These are phyloP conservation scores for Mucuna pruriens DNA, from an alignment of 306 rosid species.

Conservation along the genomic window DNA sequence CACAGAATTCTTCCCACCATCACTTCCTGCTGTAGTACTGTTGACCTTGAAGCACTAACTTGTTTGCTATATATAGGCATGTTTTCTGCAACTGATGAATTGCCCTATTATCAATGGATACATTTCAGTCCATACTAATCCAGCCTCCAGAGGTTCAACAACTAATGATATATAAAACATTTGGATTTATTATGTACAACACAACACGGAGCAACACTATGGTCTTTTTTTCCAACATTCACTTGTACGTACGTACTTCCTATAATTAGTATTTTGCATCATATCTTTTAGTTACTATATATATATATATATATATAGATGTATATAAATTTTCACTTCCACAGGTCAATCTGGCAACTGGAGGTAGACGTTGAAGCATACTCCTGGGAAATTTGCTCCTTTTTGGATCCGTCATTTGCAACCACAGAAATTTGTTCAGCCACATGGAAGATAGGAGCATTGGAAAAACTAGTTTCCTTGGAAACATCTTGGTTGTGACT, in stretches of 20 bases:
- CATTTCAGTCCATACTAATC: background rate
- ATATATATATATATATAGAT: too few species aligned
- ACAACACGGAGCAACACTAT: conserved; percentile 36
- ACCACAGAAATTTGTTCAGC: conserved; percentile 49
- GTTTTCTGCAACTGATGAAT: background rate
- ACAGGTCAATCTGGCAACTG: conserved; percentile 72
- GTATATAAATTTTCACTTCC: conserved; percentile 68
- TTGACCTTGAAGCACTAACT: background rate
- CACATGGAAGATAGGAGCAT: conserved; percentile 46
- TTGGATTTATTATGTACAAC: conserved; percentile 51
- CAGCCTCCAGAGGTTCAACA: background rate
- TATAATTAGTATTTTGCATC: conserved; percentile 58
- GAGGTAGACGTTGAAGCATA: conserved; percentile 73
- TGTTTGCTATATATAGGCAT: conserved; percentile 10
- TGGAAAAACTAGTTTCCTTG: conserved; percentile 51
- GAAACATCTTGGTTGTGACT: conserved; percentile 46
- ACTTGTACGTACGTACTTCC: conserved; percentile 43
- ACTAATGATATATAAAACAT: conserved; percentile 4
- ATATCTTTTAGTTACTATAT: background rate
- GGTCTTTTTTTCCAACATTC: conserved; percentile 29
- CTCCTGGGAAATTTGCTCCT: conserved; percentile 54
- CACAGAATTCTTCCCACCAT: background rate
- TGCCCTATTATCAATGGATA: background rate
- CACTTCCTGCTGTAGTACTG: background rate
- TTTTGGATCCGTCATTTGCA: conserved; percentile 52